Base-by-base conservation (phyloP, 139 green algal species). In the Trebouxia sp. region DNA sequence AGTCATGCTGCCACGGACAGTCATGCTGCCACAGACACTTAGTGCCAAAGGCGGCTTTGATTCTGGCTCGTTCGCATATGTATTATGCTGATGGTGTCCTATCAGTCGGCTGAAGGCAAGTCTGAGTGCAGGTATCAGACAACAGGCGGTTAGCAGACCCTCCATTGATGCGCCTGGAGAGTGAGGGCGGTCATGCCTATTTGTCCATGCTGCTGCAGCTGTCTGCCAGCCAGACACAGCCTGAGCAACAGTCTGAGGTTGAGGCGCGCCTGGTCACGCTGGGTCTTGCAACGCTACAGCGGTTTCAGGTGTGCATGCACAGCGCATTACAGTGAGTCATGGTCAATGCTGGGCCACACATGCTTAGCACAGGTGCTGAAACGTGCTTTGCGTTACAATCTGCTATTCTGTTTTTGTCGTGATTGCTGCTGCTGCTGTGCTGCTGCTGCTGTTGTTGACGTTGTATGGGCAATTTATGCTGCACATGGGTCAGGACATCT, bases 161-260 rank as follows among this genome's bases (percentile, higher is more conserved):
- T 2, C 96, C 96, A 5, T 89, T 99, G 83, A 89, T 98, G 83
- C 82, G 91, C 12, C 87, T 99, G 47, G 96, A 99, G 88, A 90
- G 85, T 10, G 95, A 98, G 86, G 89, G 92, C 42, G 83, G 86
- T 11, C 90, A 97, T 67, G 92, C 94, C 10, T 96, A 97, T 80
- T 85, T 99, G 28, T 92, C 88, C 37, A 85, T 97, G 70, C 84
- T 96, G 76, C 84, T 92, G 47, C 87, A 92, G 65, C 55, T 95
- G 50, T 32, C 65, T 5, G 77, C 66, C 20, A 41, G 26, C 14
- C 28, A 74, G 38, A 47, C 76, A 20, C 35, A 50, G 11, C 65
- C 67, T 24, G 30, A 47, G 9, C 45, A 83, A 55, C 70, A 58
- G 10, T 72, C 48, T 2, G 22, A 65, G 7, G 84, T 83, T 7